Evolutionary conservation across 1,284 basidiomycete genomes (phyloP), one percentile per base, ranked within the genome.

Genomic region (Cryptococcus floricola): DNA sequence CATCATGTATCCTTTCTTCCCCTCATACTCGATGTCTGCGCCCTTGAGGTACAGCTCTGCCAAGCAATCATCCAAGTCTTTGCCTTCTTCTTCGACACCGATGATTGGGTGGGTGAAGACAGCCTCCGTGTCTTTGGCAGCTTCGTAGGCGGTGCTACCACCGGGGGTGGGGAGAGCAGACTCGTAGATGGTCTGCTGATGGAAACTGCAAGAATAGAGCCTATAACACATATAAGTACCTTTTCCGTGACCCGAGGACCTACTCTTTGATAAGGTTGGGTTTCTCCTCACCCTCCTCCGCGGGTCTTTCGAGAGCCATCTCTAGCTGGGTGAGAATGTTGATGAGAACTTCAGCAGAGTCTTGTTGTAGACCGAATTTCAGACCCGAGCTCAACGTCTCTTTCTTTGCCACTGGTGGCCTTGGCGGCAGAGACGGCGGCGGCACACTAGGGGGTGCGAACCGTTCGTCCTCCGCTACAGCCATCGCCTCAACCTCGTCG

Each of bases 281-380:
- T 83, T 84, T 57, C 83, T 77, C 53, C 41, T 60, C 51, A 18
- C 57, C 59, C 31, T 57, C 65, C 45, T 82, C 80, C 18, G 62
- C 62, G 25, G 74, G 79, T 58, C 84, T 75, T 13, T 88, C 86
- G 47, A 97, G 75, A 0, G 93, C 94, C 9, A 90, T 88, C 76
- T 99, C 94, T 57, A 98, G 90, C 76, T 98, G 96, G 77, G 96
- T 96, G 80, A 98, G 88, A 78, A 95, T 94, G 68, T 98, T 98
- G 77, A 98, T 94, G 84, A 98, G 89, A 75, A 95, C 97, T 77
- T 98, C 95, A 0, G 94, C 89, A 2, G 98, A 94, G 72, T 98
- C 95, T 70, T 98, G 95, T 69, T 98, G 95, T 62, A 89, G 87
- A n/a, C 92, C 91, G 68, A 95, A 95, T 83, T 91, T 87, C 88